Evolutionary conservation across 371 early-diverging fungal species (phyloP), one percentile per base, ranked within the genome.

Genomic region (Mucor velutinosus): DNA sequence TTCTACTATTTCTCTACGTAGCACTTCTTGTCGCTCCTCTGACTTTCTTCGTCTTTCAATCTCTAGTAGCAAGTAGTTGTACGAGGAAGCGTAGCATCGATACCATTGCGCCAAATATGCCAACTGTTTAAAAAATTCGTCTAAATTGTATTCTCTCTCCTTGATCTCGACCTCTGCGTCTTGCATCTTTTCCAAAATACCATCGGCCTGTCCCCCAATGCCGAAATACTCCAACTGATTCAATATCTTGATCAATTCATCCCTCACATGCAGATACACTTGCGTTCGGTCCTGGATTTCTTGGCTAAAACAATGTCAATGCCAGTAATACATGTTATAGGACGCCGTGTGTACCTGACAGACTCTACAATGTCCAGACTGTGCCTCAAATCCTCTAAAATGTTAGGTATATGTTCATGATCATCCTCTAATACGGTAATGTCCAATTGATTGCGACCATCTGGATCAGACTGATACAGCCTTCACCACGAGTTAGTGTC

Each of bases 351-450:
- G 15, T 64, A 74, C 79, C 67, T 74, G 15, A 72, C 71, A 29
- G 71, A 69, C 58, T 77, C 71, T 3, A 82, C 82, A 11, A 64
- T 65, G 23, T 75, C 76, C 15, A 82, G 51, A 7, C 73, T 76
- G 27, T 71, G 70, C 23, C 64, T 65, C 15, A 82, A 49, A 10
- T 73, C 73, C 19, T 77, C 78, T 33, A 77, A 65, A n/a, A 83
- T 83, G 59, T 72, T 70, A 0, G 80, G 83, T 67, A 83, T 58
- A 67, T 73, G 79, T 21, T 75, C 77, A 66, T 83, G 74, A 53
- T 83, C 83, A 51, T 77, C 71, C 57, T 77, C 74, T 47, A 83
- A 60, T 17, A 83, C 76, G 43, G 78, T 60, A 17, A 82, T 82
- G 73, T 82, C 80, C 39, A 82, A 60, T 12, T 71, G 61, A 7